Conservation (phyloP, 208 protist species). For the Trypanosoma lewisi region DNA sequence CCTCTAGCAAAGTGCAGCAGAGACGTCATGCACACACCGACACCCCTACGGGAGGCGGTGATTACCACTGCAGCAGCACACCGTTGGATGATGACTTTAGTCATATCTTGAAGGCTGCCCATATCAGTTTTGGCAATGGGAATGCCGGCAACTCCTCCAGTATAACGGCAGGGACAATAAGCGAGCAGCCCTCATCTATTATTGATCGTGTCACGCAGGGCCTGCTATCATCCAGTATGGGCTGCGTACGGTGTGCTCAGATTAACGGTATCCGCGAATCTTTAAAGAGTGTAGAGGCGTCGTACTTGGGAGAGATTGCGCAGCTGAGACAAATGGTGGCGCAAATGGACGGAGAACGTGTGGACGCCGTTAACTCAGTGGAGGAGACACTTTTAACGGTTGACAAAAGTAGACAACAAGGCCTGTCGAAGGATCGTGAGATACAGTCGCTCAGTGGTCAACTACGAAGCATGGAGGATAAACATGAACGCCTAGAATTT, state of each 20-base stretch:
- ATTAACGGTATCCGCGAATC: conserved; percentile 13
- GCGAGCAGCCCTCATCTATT: not conserved
- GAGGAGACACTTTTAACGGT: conserved; percentile 19
- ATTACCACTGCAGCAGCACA: not conserved
- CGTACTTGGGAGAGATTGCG: conserved; percentile 24
- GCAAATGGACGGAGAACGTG: conserved; percentile 26
- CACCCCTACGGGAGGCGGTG: not conserved
- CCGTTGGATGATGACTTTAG: conserved; percentile 11
- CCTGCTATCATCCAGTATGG: not conserved
- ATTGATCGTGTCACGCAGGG: conserved; percentile 1
- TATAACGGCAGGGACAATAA: not conserved
- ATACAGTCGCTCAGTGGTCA: conserved; percentile 18
- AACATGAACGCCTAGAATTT: conserved; percentile 23
- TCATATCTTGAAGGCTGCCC: conserved; percentile 9
- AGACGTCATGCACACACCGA: not conserved
- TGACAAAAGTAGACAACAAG: conserved; percentile 23
- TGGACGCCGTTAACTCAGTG: conserved; percentile 18
- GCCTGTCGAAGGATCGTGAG: conserved; percentile 23
- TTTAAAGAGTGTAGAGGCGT: conserved; percentile 17
- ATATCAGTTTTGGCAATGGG: conserved; percentile 9
- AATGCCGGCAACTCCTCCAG: not conserved
- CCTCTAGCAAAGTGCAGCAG: not conserved
- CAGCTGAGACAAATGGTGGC: conserved; percentile 13
- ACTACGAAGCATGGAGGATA: conserved; percentile 20
- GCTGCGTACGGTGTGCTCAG: conserved; percentile 21